A percentile compares a stretch with the other conserved stretches of the same genome.
Evolutionary conservation across 2,329 filamentous ascomycete genomes (phyloP).

Genomic region (Colletotrichum gloeosporioides): DNA sequence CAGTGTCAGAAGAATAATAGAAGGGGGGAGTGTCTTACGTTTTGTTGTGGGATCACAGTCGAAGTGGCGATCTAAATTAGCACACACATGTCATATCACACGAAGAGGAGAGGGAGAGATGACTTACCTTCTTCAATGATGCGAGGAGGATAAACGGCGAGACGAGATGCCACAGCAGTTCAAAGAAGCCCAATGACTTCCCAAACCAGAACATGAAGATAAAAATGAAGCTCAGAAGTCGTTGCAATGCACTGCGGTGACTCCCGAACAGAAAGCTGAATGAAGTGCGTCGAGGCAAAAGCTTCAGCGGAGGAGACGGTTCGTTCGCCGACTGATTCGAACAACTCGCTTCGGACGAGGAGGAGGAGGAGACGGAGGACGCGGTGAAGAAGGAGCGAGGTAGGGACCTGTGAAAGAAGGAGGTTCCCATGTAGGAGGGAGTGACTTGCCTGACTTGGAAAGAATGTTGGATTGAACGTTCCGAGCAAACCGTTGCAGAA

Average conservation of each 20-base stretch:
- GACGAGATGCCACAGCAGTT: not conserved
- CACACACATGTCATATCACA: not conserved
- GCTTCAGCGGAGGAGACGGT: not conserved
- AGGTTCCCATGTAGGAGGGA: not conserved
- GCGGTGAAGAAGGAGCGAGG: not conserved
- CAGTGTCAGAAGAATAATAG: not conserved
- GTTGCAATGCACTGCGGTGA: not conserved
- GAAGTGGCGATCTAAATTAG: not conserved
- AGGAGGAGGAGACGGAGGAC: not conserved
- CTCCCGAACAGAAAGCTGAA: not conserved
- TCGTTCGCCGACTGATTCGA: not conserved
- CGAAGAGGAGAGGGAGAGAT: not conserved
- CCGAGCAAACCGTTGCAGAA: not conserved
- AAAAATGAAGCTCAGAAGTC: not conserved
- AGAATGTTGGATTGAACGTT: not conserved
- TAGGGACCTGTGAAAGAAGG: not conserved
- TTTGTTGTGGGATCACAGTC: not conserved
- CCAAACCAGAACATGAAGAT: not conserved
- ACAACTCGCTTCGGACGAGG: not conserved
- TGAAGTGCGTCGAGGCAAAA: not conserved
- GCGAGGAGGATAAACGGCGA: not conserved
- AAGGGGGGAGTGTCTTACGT: not conserved
- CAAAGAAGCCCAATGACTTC: not conserved
- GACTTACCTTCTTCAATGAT: not conserved
- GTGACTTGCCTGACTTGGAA: not conserved